These are phyloP conservation scores for Cladophialophora chaetospira DNA, from an alignment of 2,329 filamentous ascomycete genomes.

Conservation along the genomic window DNA sequence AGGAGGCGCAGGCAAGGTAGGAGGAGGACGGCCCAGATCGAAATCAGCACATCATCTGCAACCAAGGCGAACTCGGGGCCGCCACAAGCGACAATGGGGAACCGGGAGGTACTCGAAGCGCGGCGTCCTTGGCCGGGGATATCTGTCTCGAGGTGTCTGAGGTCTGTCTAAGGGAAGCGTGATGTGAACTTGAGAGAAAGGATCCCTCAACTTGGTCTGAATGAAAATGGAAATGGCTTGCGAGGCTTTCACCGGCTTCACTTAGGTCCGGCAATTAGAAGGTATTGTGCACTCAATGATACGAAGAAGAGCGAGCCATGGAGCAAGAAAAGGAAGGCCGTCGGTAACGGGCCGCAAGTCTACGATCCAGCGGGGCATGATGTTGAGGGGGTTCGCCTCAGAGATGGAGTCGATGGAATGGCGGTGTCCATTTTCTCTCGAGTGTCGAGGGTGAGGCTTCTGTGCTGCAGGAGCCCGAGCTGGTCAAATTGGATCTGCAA, in stretches of 20 bases:
- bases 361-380: slow-evolving; percentile 15
- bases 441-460: slow-evolving; percentile 8
- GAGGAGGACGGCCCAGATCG: slow-evolving; percentile 23
- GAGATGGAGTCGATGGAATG: slow-evolving; percentile 18
- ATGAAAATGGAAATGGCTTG: background rate
- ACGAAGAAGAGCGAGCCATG: slow-evolving; percentile 17
- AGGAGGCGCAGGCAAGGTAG: slow-evolving; percentile 22
- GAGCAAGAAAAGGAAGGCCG: slow-evolving; percentile 11
- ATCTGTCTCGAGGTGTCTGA: background rate
- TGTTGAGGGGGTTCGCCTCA: slow-evolving; percentile 13
- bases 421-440: slow-evolving; percentile 14
- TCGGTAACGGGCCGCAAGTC: slow-evolving; percentile 17
- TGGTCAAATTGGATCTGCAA: background rate
- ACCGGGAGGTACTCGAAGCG: slow-evolving; percentile 11
- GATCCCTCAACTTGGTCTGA: background rate
- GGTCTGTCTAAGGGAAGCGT: background rate
- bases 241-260: background rate
- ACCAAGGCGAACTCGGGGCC: slow-evolving; percentile 3
- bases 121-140: slow-evolving; percentile 3
- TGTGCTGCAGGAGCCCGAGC: background rate
- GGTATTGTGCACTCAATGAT: slow-evolving; percentile 10
- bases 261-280: background rate
- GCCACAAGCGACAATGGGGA: slow-evolving; percentile 1
- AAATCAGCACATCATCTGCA: slow-evolving; percentile 27
- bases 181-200: background rate